phyloP scores from a whole-genome alignment of 352 stramenopile species.

The Pythium rishiriense region DNA sequence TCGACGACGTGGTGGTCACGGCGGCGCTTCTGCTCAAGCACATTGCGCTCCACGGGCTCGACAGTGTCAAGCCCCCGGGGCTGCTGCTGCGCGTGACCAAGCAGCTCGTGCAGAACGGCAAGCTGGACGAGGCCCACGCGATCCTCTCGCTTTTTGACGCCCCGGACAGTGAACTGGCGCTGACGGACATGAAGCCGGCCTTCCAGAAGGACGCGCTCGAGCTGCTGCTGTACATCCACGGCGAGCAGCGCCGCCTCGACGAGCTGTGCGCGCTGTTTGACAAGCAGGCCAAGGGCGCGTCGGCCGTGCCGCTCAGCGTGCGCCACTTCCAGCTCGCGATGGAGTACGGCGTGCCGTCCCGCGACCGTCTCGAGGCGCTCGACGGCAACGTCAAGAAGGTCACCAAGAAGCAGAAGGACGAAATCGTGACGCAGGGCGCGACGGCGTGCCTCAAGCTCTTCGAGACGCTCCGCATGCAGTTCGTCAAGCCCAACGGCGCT shows the following conservation, averaged over 20 bases:
- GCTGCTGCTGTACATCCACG: slow-evolving; percentile 72
- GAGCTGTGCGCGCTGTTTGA: slow-evolving; percentile 51
- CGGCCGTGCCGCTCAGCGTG: slow-evolving; percentile 53
- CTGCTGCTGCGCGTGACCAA: slow-evolving; percentile 52
- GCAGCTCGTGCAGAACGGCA: slow-evolving; percentile 40
- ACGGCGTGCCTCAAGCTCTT: slow-evolving; percentile 69
- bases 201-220: slow-evolving; percentile 71
- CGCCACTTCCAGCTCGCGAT: slow-evolving; percentile 72
- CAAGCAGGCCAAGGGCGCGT: slow-evolving; percentile 26
- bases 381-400: slow-evolving; percentile 23
- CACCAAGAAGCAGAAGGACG: slow-evolving; percentile 20
- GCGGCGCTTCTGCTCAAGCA: slow-evolving; percentile 63
- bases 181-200: slow-evolving; percentile 52
- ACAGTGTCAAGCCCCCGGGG: slow-evolving; percentile 33
- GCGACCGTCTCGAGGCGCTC: neutral
- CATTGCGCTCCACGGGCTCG: slow-evolving; percentile 46
- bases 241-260: slow-evolving; percentile 48
- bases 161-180: slow-evolving; percentile 36
- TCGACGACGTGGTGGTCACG: slow-evolving; percentile 36
- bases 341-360: slow-evolving; percentile 45
- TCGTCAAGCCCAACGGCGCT: slow-evolving; percentile 73
- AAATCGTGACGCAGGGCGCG: slow-evolving; percentile 31
- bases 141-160: slow-evolving; percentile 52
- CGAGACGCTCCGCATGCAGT: slow-evolving; percentile 67
- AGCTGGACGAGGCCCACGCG: slow-evolving; percentile 48